Evolutionary conservation across 371 early-diverging fungal genomes (phyloP).

Genomic region (Mortierella sp.): DNA sequence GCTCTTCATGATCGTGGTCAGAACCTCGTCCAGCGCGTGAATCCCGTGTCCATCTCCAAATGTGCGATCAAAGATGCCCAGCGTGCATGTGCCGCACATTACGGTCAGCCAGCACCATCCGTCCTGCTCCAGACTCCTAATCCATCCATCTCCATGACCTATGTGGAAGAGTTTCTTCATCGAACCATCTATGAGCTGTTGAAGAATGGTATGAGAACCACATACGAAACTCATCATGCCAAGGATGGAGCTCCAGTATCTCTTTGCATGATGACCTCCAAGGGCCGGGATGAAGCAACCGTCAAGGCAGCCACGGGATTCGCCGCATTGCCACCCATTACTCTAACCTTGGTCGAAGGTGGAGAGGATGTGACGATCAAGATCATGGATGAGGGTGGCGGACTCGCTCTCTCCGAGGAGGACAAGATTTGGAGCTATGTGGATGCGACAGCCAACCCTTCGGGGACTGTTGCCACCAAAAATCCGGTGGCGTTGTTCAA

Average conservation of each 20-base stretch:
- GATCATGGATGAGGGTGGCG: slow-evolving; percentile 69
- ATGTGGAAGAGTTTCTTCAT: slow-evolving; percentile 72
- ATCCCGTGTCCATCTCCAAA: slow-evolving; percentile 69
- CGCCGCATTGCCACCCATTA: slow-evolving; percentile 53
- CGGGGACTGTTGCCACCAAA: background rate
- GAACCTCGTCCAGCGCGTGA: slow-evolving; percentile 68
- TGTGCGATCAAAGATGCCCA: slow-evolving; percentile 73
- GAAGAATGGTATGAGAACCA: slow-evolving; percentile 67
- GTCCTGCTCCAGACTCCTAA: slow-evolving; percentile 60
- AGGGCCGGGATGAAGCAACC: background rate
- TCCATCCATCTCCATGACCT: slow-evolving; percentile 61
- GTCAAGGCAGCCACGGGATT: slow-evolving; percentile 6
- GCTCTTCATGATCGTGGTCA: slow-evolving; percentile 63
- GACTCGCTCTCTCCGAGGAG: slow-evolving; percentile 61
- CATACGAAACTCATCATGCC: slow-evolving; percentile 55
- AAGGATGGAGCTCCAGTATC: slow-evolving; percentile 34
- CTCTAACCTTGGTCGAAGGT: slow-evolving; percentile 64
- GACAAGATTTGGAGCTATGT: slow-evolving; percentile 61
- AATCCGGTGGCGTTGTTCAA: slow-evolving; percentile 55
- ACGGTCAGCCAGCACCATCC: slow-evolving; percentile 59
- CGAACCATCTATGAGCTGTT: slow-evolving; percentile 75
- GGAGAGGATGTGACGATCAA: slow-evolving; percentile 71
- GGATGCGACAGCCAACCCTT: slow-evolving; percentile 8
- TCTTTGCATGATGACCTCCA: slow-evolving; percentile 10
- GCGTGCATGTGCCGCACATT: slow-evolving; percentile 60